Base-by-base conservation (phyloP, 2,329 filamentous ascomycete genomes). In the Graphium sp. region DNA sequence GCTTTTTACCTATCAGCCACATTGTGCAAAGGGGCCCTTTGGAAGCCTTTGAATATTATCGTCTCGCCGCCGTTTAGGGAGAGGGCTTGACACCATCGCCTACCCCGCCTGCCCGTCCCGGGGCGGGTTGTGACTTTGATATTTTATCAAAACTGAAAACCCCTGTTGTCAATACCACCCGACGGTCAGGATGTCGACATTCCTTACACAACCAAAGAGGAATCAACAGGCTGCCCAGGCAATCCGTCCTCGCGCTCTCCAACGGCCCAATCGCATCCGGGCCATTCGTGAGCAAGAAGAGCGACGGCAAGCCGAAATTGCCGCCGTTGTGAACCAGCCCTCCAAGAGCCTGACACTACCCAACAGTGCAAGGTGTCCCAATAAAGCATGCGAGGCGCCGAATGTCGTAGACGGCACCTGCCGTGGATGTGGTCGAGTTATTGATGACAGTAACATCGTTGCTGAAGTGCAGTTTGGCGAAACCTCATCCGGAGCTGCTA, bases 381-480 rank as follows among this genome's bases (percentile, higher is more conserved):
- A 74, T 44, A 63, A 67, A 34, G 52, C 56, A 27, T 76, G 71
- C 46, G 56, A 58, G n/a, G 65, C 64, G 30, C 67, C 69, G 11
- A 63, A 71, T 31, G 63, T 76, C 28, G 57, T 66, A 29, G 69
- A 74, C 39, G 71, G 71, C 21, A 66, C 81, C 39, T 95, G 89
- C 53, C 70, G 74, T 35, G 77, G 71, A 26, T 95, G 89, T 50
- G 87, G 84, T 63, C 75, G 72, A 34, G 72, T 93, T 39, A 70
- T 87, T 32, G 76, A 80, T 40, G 79, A 91, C 45, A 75, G 73
- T 46, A 84, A 91, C 44, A 93, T 95, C 36, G 85, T 94, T 33
- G 71, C 83, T 27, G 89, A 98, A 49, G 71, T 95, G 36, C 76
- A 76, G 14, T 98, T 95, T 45, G 84, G 84, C 38, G 87, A 98